These are phyloP conservation scores for Bruguiera hainesii DNA, from an alignment of 441 rosid genomes.

Conservation along the genomic window DNA sequence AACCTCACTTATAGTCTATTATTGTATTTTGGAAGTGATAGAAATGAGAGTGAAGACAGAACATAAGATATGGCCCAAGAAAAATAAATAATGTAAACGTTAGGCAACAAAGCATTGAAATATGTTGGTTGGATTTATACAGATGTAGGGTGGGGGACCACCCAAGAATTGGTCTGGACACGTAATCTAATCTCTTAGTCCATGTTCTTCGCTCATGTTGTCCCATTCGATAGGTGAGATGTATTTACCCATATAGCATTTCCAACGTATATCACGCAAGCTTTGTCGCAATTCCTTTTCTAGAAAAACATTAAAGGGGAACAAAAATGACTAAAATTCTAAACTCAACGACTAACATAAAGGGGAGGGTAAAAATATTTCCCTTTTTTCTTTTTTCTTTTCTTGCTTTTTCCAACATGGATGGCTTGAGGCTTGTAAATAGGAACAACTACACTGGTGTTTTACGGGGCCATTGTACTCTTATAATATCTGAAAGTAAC, in stretches of 20 bases:
- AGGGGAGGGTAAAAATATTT: neutral
- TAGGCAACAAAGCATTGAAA: conserved; percentile 21
- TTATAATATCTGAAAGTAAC: too few species aligned
- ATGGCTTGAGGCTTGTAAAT: too few species aligned
- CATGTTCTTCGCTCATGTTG: conserved; percentile 14
- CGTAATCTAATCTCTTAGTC: conserved; percentile 17
- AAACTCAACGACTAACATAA: neutral
- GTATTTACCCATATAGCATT: neutral
- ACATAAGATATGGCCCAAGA: conserved; percentile 2
- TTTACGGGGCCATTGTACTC: too few species aligned
- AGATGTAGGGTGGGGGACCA: neutral
- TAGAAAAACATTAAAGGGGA: conserved; percentile 5
- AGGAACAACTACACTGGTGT: too few species aligned
- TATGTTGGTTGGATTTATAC: conserved; percentile 21
- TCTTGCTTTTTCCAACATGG: too few species aligned
- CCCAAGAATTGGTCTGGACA: conserved; percentile 3
- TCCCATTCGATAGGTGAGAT: conserved; percentile 24
- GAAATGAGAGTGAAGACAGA: neutral
- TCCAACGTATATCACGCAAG: conserved; percentile 6
- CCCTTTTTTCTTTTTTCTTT: too few species aligned
- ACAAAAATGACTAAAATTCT: neutral
- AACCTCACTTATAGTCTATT: too few species aligned
- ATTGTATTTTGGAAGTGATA: too few species aligned
- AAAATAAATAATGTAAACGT: neutral
- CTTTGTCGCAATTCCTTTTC: conserved; percentile 17